Evolutionary conservation across 305 asterid species (phyloP).

Genomic region (Fraxinus baroniana): DNA sequence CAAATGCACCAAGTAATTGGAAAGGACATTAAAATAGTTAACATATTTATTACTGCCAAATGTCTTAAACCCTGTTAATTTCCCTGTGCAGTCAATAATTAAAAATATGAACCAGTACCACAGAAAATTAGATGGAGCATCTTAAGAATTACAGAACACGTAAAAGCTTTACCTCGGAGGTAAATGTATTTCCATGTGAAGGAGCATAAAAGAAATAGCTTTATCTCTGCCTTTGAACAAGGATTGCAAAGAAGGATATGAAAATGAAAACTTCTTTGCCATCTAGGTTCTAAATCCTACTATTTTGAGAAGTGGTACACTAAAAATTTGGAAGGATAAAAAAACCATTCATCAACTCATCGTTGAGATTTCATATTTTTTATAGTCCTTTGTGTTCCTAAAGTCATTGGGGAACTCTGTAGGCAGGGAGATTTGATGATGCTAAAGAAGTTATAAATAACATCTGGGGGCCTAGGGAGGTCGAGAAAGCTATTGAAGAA

Average conservation of each 20-base stretch:
- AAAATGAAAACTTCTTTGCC: not conserved
- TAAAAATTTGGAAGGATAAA: not conserved
- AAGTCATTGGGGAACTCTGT: constrained; percentile 15
- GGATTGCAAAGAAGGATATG: not conserved
- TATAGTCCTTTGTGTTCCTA: constrained; percentile 5
- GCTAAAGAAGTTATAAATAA: constrained; percentile 60
- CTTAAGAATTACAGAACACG: not conserved
- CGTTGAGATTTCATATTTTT: constrained; percentile 7
- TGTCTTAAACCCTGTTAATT: not conserved
- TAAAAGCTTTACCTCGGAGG: not conserved
- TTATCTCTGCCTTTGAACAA: not conserved
- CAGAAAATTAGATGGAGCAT: not conserved
- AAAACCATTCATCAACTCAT: not conserved
- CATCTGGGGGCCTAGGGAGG: constrained; percentile 71
- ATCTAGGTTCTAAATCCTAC: not conserved
- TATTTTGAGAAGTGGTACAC: not conserved
- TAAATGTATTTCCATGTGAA: not conserved
- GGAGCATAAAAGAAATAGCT: not conserved
- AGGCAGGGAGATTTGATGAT: constrained; percentile 72
- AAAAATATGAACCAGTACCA: not conserved
- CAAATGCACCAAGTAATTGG: not conserved
- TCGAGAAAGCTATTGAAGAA: constrained; percentile 65
- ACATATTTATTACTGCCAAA: not conserved
- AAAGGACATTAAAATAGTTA: not conserved
- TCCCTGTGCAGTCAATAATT: not conserved